Base-by-base conservation (phyloP, 2,329 filamentous ascomycete species). In the Zymoseptoria tritici region DNA sequence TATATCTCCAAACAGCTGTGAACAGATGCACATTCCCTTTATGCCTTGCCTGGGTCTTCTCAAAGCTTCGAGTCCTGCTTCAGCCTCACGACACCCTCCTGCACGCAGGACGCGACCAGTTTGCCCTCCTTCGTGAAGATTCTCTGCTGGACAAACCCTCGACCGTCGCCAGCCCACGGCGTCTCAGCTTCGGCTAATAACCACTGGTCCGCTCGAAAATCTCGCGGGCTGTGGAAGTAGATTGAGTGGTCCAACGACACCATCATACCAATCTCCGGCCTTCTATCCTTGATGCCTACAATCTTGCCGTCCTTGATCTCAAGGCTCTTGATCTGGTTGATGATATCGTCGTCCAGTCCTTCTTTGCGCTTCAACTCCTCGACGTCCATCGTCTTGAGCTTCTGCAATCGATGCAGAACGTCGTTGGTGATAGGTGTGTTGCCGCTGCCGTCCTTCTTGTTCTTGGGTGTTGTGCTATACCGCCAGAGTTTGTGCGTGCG, bases 401-500 rank as follows among this genome's bases (percentile, higher is more conserved):
- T 76, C 70, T 77, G 72, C 16, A 78, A 67, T 46, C 36, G 36
- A 16, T 46, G 36, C n/a, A 75, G 67, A 20, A 77, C 71, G 52
- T 78, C 77, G 59, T 76, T 73, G 29, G 78, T 68, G 13, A 72
- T 66, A 7, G 61, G 55, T 9, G 57, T 42, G 24, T 64, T 66
- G 24, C 62, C 64, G 16, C 62, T 65, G 20, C 61, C 64, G 11
- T 62, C 60, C 49, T 65, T 60, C 36, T 65, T 65, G 29, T 57
- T 64, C 50, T 64, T 66, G 4, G 60, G 49, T 11, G 58, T 54
- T 16, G 60, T 61, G 0, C 82, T 84, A 72, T 89, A 90, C 13
- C 89, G 82, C 83, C 89, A 92, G 42, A 97, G 81, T 59, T 85
- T 82, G 74, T 97, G 92, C 57, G 92, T 86, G 20, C 90, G 85